These are phyloP conservation scores for Ceratocystis cubensis DNA, from an alignment of 2,329 filamentous ascomycete genomes.

Conservation along the genomic window DNA sequence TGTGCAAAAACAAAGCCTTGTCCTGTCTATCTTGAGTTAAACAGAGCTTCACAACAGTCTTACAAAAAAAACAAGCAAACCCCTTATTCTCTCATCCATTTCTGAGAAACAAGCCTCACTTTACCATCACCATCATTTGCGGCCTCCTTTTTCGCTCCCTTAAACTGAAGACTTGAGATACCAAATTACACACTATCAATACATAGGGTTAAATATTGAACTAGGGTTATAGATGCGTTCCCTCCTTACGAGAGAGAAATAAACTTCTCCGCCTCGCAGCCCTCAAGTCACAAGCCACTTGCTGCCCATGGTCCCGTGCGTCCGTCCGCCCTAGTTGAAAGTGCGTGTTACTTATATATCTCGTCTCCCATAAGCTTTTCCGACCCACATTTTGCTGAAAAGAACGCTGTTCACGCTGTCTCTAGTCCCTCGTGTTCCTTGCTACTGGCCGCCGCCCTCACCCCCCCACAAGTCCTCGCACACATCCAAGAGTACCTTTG, in stretches of 20 bases:
- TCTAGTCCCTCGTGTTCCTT: background rate
- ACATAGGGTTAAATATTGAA: background rate
- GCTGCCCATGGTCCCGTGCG: background rate
- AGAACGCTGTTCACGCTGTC: no score
- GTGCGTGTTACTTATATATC: background rate
- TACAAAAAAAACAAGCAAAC: background rate
- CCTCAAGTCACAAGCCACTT: conserved; percentile 1
- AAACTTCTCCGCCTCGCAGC: background rate
- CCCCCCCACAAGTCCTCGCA: conserved; percentile 11
- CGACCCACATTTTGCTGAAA: no score
- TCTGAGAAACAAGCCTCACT: background rate
- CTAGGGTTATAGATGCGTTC: background rate
- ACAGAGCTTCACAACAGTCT: background rate
- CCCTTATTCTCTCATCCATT: background rate
- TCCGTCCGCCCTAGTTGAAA: background rate
- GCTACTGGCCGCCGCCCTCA: background rate
- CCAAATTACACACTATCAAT: background rate
- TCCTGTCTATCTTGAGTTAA: no score
- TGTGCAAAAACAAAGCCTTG: no score
- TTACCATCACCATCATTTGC: background rate
- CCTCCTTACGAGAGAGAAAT: background rate
- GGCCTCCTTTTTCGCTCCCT: background rate
- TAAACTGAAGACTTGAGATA: background rate
- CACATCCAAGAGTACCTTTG: conserved; percentile 10
- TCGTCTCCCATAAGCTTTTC: background rate